A percentile compares a stretch with the other conserved stretches of the same genome.
These are phyloP conservation scores for Phytophthora hibernalis DNA, from an alignment of 352 stramenopile species.

Conservation along the genomic window DNA sequence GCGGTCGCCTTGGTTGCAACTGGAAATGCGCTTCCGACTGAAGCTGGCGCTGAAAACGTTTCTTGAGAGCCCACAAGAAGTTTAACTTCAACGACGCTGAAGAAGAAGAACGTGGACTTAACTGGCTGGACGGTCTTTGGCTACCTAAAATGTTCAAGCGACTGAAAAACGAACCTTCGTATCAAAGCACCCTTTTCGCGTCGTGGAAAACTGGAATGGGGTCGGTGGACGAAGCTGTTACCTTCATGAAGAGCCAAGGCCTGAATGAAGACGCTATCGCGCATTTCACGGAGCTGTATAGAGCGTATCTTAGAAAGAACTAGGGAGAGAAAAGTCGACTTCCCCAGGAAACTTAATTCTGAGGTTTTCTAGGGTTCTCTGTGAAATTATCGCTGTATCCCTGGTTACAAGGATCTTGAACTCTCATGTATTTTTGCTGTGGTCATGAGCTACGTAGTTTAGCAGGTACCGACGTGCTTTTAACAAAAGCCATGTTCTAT, in stretches of 20 bases:
- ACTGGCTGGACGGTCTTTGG: not conserved
- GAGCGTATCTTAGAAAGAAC: too few species aligned
- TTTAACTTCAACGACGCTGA: not conserved
- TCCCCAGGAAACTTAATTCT: too few species aligned
- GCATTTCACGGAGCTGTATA: not conserved
- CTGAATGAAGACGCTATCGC: constrained; percentile 2
- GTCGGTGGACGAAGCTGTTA: not conserved
- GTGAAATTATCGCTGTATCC: too few species aligned
- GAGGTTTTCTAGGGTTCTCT: too few species aligned
- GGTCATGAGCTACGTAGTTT: too few species aligned
- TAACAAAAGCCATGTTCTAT: too few species aligned
- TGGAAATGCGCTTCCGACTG: not conserved
- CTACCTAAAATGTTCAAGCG: constrained; percentile 2
- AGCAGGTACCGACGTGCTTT: too few species aligned
- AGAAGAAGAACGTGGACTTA: constrained; percentile 14
- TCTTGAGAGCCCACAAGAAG: not conserved
- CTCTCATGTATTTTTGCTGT: too few species aligned
- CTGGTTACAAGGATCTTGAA: too few species aligned
- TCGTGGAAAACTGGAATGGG: not conserved
- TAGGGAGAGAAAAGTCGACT: too few species aligned
- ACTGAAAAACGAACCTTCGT: constrained; percentile 2
- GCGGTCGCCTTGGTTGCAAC: not conserved
- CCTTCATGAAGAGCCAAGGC: not conserved
- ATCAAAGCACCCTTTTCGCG: not conserved
- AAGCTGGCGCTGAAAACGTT: not conserved